Conservation (phyloP, 176 grass and related monocot species). For the Ampelocalamus luodianensis region DNA sequence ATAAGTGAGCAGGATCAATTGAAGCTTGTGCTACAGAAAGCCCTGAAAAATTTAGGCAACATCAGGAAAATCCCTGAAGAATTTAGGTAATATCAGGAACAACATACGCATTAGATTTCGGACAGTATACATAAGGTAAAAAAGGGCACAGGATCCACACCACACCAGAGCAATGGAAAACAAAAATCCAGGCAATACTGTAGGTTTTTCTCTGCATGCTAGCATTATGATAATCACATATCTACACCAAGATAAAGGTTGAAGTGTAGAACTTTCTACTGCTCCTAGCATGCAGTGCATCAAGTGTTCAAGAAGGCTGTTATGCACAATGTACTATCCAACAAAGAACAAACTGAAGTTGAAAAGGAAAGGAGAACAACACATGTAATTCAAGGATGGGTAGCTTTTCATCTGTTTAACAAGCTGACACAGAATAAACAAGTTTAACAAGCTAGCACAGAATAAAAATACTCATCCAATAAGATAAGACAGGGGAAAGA, state of each 20-base stretch:
- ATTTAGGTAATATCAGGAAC: not conserved
- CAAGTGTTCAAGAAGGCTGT: not conserved
- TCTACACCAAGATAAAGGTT: not conserved
- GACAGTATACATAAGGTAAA: no score
- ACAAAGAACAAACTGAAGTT: constrained; percentile 19
- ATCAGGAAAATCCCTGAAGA: constrained; percentile 39
- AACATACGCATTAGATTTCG: no score
- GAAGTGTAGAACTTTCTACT: not conserved
- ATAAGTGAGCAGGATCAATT: constrained; percentile 47
- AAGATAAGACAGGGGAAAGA: not conserved
- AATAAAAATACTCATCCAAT: constrained; percentile 8
- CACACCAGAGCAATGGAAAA: no score
- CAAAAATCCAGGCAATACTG: no score
- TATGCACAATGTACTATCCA: not conserved
- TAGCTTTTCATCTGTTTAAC: constrained; percentile 13
- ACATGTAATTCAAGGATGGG: not conserved
- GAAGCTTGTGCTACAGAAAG: constrained; percentile 47
- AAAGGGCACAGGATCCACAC: no score
- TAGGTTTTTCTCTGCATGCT: no score
- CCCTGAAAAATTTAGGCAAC: constrained; percentile 19
- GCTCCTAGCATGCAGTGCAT: not conserved
- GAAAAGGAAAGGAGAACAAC: not conserved
- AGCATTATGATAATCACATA: no score
- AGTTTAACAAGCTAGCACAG: not conserved
- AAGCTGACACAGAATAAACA: not conserved